A percentile compares a stretch with the other conserved stretches of the same genome.
phyloP scores from a whole-genome alignment of 768 basidiomycete species.

The Leccinum boreale region DNA sequence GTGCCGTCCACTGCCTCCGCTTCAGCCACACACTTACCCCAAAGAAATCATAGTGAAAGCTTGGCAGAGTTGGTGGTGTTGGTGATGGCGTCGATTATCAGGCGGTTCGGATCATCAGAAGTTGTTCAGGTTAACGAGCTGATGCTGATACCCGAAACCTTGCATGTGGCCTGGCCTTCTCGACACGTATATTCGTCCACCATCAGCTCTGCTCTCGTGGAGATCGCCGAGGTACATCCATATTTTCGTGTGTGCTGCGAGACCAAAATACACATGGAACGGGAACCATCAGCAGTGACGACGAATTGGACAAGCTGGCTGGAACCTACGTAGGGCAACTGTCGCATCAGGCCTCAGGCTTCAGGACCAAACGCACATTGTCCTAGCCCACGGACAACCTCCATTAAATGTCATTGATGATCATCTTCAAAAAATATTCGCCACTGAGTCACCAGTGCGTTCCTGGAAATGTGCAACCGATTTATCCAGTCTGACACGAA shows the following conservation, averaged over 20 bases:
- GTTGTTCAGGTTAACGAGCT: neutral
- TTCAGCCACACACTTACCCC: neutral
- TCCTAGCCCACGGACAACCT: neutral
- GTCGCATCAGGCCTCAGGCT: too few relatives aligned
- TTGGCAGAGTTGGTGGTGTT: neutral
- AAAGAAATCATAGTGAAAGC: neutral
- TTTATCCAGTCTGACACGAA: neutral
- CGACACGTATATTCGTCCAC: neutral
- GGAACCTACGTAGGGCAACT: neutral
- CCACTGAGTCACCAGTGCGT: neutral
- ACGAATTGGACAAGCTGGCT: neutral
- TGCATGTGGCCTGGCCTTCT: too few relatives aligned
- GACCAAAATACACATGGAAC: neutral
- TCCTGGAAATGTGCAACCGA: neutral
- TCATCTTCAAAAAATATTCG: neutral
- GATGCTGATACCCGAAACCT: neutral
- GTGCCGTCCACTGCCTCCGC: neutral
- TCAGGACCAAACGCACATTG: neutral
- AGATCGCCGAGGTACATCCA: neutral
- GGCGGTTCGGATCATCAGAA: neutral
- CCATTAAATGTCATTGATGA: neutral
- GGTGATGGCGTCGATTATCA: neutral
- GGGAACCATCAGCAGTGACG: neutral
- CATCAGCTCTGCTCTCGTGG: neutral
- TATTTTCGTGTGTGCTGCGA: neutral